Percentiles rank a stretch among this genome's conserved stretches.
phyloP scores from a whole-genome alignment of 345 rosid species.

The Orychophragmus violaceus region DNA sequence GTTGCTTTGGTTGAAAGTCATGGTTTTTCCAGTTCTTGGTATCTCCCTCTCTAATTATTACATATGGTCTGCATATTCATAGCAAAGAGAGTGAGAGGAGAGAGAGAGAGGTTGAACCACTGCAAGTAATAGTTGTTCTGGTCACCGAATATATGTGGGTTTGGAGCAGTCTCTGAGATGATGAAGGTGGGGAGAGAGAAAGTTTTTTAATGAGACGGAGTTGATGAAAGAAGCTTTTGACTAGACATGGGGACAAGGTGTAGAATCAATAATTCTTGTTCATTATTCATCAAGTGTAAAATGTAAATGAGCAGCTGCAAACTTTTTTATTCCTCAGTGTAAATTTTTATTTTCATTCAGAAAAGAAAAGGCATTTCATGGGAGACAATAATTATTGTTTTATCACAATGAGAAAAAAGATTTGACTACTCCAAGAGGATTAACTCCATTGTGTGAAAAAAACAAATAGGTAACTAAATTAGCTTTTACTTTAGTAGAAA shows the following conservation, averaged over 20 bases:
- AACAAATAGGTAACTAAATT: not conserved
- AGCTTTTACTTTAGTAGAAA: not conserved
- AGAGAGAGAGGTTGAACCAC: conserved; percentile 58
- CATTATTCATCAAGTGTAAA: conserved; percentile 14
- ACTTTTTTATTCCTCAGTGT: no score
- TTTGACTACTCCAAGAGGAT: no score
- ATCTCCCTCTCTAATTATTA: conserved; percentile 5
- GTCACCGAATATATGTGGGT: conserved; percentile 49
- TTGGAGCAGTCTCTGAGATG: conserved; percentile 29
- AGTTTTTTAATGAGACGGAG: conserved; percentile 4
- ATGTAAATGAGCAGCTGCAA: conserved; percentile 12
- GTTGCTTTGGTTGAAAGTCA: conserved; percentile 29
- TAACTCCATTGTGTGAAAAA: not conserved
- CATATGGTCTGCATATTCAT: conserved; percentile 29
- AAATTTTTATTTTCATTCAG: not conserved
- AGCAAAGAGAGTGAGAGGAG: conserved; percentile 20
- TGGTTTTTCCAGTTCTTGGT: conserved; percentile 11
- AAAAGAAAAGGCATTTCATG: not conserved
- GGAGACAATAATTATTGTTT: conserved; percentile 19
- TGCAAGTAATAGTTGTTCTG: conserved; percentile 52
- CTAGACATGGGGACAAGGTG: conserved; percentile 33
- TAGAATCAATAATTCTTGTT: conserved; percentile 18
- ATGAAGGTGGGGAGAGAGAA: conserved; percentile 20
- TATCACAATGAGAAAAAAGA: no score
- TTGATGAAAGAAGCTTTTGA: conserved; percentile 31